Conservation (phyloP, 2,329 filamentous ascomycete genomes). For the Penicillium sclerotigenum region DNA sequence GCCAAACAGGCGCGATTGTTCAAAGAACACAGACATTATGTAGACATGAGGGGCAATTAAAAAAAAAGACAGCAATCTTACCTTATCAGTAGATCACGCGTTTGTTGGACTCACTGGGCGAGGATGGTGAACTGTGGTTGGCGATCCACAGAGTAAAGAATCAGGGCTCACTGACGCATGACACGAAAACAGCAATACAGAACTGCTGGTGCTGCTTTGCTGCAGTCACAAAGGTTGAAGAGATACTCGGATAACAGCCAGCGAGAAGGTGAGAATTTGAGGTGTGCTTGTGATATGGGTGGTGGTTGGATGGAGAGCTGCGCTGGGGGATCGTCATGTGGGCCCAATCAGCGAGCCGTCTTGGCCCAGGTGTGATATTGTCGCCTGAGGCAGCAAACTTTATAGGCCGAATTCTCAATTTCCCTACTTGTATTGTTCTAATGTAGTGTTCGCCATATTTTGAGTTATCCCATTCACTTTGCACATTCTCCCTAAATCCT, state of each 20-base stretch:
- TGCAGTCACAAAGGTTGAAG: neutral
- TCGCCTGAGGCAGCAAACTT: neutral
- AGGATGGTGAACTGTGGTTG: conserved; percentile 10
- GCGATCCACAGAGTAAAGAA: conserved; percentile 9
- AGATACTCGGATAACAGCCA: neutral
- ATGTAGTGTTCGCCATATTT: neutral
- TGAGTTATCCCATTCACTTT: neutral
- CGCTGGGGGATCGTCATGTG: conserved; percentile 1
- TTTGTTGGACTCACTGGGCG: conserved; percentile 6
- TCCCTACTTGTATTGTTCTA: neutral
- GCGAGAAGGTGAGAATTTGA: neutral
- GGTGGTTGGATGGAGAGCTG: conserved; percentile 11
- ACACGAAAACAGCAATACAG: conserved; percentile 2
- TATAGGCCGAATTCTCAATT: neutral
- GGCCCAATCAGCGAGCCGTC: conserved; percentile 1
- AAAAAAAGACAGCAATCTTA: neutral
- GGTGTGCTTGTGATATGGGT: conserved; percentile 6
- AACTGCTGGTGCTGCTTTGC: neutral
- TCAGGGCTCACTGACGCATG: neutral
- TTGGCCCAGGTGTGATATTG: neutral
- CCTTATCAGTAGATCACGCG: conserved; percentile 7
- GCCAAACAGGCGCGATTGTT: neutral
- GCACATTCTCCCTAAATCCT: neutral
- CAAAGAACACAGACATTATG: neutral
- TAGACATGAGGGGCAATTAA: neutral